Base-by-base conservation (phyloP, 2,329 filamentous ascomycete species). In the Diatrype stigma region DNA sequence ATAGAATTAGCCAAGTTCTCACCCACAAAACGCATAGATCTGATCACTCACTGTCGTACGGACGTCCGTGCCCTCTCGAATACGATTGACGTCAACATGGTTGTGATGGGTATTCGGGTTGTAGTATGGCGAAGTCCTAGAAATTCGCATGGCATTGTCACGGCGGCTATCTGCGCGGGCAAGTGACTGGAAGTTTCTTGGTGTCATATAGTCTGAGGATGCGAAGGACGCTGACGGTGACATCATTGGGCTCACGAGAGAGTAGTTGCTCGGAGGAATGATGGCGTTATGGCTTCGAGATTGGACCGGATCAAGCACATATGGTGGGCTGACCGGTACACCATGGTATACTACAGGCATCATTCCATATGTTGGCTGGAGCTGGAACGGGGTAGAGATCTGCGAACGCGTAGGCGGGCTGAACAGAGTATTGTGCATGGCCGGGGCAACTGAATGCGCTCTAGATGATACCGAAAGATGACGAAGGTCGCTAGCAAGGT, bases 11-110 rank as follows among this genome's bases (percentile, higher is more conserved):
- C 28, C 23, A 17, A 21, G 28, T 23, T 30, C 11, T 17, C 46
- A 28, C 49, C 61, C 46, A 65, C 62, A 64, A 63, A 22, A 10
- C 54, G 10, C 28, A 48, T n/a, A 35, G 19, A 2, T 17, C 12
- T 28, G 42, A 34, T 34, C 23, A 71, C 80, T 69, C 73, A 89
- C 87, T 1, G 87, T 91, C 8, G 87, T 90, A 47, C 87, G 81
- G 52, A 90, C 86, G 64, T 91, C 87, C 44, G 81, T 79, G 10
- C 87, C 87, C 16, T 82, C 76, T 17, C 75, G 73, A 58, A 86
- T 85, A n/a, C 77, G 75, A 50, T 73, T 70, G 45, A 82, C 74
- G 54, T 86, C 82, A 5, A 86, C 83, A 22, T 82, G 75, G 51
- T 86, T 86, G 60, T 85, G 81, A 53, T 82, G 77, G 28, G 74